Base-by-base conservation (phyloP, 352 stramenopile species). In the Thalassiosira hispida region DNA sequence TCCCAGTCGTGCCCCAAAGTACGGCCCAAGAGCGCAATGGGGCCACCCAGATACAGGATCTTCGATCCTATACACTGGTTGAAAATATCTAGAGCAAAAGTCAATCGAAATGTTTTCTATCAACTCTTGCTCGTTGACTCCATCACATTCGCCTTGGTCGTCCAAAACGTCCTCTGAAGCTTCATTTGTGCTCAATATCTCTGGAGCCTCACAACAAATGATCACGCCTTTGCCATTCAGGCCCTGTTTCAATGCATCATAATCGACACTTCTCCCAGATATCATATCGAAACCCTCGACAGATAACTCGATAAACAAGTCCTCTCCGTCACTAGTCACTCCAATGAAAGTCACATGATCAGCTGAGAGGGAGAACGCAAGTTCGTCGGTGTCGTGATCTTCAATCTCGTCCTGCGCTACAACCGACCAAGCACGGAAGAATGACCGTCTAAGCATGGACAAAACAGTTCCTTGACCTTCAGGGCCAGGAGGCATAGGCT, bases 1-100 rank as follows among this genome's bases (percentile, higher is more conserved):
- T 4, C 46, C 55, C n/a, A 81, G 47, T 49, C 89, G 84, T 16
- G 59, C 16, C 22, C 63, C 73, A 90, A 95, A 98, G 71, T 98
- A 97, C 0, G 91, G 85, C 1, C 86, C 93, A 7, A 97, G 76
- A 0, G 84, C 86, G 60, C 92, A 97, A 73, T 98, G 96, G 0
- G 94, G 93, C 53, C 90, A 96, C 0, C 95, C 96, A 5, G 92
- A 97, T 2, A 98, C 95, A 0, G 95, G 95, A 75, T 98, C 96
- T 83, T 98, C 96, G 49, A 94, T 86, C 8, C 98, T 87, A 14
- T 94, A 94, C n/a, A 91, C 76, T 2, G 95, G 95, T n/a, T 65
- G 94, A 85, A 98, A 98, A 77, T 96, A 97, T 20, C 90, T 79
- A 23, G 79, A 92, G 9, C 78, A 70, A 72, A 95, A 94, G 66